Percentiles rank a stretch among this genome's conserved stretches.
Conservation (phyloP, 2,329 filamentous ascomycete genomes). For the Aspergillus sp. region DNA sequence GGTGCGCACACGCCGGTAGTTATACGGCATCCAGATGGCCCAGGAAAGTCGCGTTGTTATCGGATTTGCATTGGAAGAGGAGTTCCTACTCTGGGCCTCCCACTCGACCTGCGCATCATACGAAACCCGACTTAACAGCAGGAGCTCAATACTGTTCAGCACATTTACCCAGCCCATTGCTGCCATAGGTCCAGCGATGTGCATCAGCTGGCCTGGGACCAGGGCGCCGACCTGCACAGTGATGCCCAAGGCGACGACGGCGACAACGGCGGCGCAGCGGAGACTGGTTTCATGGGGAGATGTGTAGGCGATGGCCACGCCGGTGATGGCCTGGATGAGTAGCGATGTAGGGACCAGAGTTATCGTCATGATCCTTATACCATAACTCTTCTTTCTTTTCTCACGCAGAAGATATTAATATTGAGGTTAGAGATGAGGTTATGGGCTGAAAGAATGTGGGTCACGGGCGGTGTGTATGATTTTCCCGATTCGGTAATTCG, state of each 20-base stretch:
- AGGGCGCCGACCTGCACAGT: conserved; percentile 5
- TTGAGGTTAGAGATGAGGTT: too few relatives aligned
- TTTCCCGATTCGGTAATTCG: not conserved
- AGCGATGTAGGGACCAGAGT: conserved; percentile 5
- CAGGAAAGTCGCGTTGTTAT: conserved; percentile 2
- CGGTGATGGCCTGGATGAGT: conserved; percentile 9
- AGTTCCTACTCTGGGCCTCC: conserved; percentile 1
- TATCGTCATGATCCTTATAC: not conserved
- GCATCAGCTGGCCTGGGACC: conserved; percentile 1
- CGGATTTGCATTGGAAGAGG: too few relatives aligned
- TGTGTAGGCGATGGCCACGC: conserved; percentile 6
- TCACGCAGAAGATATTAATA: too few relatives aligned
- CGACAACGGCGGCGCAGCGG: conserved; percentile 1
- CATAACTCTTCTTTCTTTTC: too few relatives aligned
- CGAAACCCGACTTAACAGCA: conserved; percentile 11
- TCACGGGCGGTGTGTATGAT: not conserved
- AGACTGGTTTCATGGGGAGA: conserved; percentile 4
- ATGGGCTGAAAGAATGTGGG: not conserved
- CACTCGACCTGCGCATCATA: conserved; percentile 8
- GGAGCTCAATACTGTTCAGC: conserved; percentile 13
- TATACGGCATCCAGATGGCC: conserved; percentile 9
- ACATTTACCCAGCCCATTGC: conserved; percentile 17
- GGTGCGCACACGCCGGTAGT: conserved; percentile 15
- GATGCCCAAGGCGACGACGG: conserved; percentile 7
- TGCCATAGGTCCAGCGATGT: conserved; percentile 8